phyloP scores from a whole-genome alignment of 192 early-diverging fungal genomes.

The Coemansia sp. region DNA sequence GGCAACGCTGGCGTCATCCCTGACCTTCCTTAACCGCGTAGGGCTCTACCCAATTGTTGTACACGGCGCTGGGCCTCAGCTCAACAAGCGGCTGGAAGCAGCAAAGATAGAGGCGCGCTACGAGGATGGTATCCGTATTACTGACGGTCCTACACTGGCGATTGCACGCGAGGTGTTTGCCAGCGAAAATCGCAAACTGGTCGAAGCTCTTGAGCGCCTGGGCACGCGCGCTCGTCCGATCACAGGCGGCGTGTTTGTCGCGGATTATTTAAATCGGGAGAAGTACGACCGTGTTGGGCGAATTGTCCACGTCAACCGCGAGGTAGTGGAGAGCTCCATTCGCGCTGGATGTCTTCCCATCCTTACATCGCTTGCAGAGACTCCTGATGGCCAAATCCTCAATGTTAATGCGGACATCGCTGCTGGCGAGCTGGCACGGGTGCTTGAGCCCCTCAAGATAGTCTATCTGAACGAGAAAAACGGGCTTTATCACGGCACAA shows the following conservation, averaged over 20 bases:
- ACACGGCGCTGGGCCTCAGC: slow-evolving; percentile 96
- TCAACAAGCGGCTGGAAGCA: slow-evolving; percentile 86
- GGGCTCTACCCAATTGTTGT: slow-evolving; percentile 98
- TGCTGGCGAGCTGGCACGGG: slow-evolving; percentile 93
- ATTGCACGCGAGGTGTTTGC: slow-evolving; percentile 95
- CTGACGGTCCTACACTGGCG: slow-evolving; percentile 86
- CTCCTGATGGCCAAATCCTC: slow-evolving; percentile 92
- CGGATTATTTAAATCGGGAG: slow-evolving; percentile 93
- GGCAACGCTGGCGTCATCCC: slow-evolving; percentile 88
- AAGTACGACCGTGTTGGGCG: slow-evolving; percentile 94
- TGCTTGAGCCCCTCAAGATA: slow-evolving; percentile 95
- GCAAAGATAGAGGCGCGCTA: slow-evolving; percentile 97
- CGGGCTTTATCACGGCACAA: slow-evolving; percentile 90
- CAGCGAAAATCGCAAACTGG: slow-evolving; percentile 94
- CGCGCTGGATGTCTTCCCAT: slow-evolving; percentile 94
- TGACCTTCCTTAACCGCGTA: slow-evolving; percentile 96
- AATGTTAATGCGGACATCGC: slow-evolving; percentile 99
- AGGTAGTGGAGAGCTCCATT: slow-evolving; percentile 89
- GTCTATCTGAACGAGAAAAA: slow-evolving; percentile 99
- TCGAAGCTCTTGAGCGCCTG: slow-evolving; percentile 92
- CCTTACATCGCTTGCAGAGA: slow-evolving; percentile 93
- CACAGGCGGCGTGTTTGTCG: slow-evolving; percentile 92
- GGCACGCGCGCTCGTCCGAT: slow-evolving; percentile 97
- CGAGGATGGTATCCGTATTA: slow-evolving; percentile 95
- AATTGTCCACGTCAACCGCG: slow-evolving; percentile 88